These are phyloP conservation scores for Globisporangium takayamanum DNA, from an alignment of 352 stramenopile species.

Conservation along the genomic window DNA sequence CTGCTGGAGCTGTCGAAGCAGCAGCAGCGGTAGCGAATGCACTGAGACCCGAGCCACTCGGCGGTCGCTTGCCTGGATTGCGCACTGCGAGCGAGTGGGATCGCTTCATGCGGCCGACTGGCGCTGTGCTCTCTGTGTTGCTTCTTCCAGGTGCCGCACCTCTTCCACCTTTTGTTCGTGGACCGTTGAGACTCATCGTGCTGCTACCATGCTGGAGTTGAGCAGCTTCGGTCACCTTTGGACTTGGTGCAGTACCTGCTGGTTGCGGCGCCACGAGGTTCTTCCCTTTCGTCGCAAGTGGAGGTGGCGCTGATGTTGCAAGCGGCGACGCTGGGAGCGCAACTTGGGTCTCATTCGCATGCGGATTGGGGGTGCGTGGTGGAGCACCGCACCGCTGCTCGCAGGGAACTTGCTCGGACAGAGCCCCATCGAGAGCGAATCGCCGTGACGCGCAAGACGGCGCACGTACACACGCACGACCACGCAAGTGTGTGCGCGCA, in stretches of 20 bases:
- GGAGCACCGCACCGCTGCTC: not conserved
- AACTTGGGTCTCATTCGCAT: not conserved
- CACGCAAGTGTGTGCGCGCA: too few relatives aligned
- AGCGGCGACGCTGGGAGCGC: not conserved
- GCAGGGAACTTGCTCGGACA: constrained; percentile 13
- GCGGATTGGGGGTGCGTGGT: not conserved
- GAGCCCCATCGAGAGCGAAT: constrained; percentile 5
- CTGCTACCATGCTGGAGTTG: not conserved
- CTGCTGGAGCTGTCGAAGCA: not conserved
- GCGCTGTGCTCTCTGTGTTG: not conserved
- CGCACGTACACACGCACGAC: too few relatives aligned
- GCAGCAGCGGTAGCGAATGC: not conserved
- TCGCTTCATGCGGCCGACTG: constrained; percentile 1
- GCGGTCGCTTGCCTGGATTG: not conserved
- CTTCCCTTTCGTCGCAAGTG: constrained; percentile 1
- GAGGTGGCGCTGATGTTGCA: not conserved
- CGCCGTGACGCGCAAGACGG: too few relatives aligned
- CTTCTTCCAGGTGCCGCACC: not conserved
- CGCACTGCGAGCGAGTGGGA: constrained; percentile 5
- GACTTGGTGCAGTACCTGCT: too few relatives aligned
- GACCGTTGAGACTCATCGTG: not conserved
- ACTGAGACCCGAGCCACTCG: not conserved
- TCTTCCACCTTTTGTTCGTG: not conserved
- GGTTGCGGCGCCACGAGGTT: constrained; percentile 15
- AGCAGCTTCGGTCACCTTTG: not conserved